A percentile compares a stretch with the other conserved stretches of the same genome.
phyloP scores from a whole-genome alignment of 331 rosid genomes.

The Phaseolus coccineus region DNA sequence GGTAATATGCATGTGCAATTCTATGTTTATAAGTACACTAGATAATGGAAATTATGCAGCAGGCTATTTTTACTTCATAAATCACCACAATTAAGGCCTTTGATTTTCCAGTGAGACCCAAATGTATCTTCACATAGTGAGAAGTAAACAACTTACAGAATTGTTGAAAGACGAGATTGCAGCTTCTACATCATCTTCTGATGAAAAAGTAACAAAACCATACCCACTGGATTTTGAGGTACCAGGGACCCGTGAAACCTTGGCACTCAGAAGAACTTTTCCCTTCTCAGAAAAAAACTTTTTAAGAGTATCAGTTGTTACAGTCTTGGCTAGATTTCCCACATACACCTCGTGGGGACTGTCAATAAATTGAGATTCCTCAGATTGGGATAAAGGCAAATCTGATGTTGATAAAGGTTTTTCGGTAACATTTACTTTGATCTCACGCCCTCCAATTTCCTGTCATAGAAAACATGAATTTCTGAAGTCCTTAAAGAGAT shows the following conservation, averaged over 20 bases:
- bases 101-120: background rate
- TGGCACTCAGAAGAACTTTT: slow-evolving; percentile 84
- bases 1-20: background rate
- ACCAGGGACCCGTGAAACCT: slow-evolving; percentile 93
- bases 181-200: slow-evolving; percentile 87
- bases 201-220: slow-evolving; percentile 86
- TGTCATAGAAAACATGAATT: slow-evolving; percentile 47
- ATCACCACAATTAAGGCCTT: background rate
- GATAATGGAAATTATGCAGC: background rate
- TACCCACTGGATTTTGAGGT: slow-evolving; percentile 88
- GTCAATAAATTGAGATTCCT: slow-evolving; percentile 77
- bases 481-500: slow-evolving; percentile 22
- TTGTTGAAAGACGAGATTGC: slow-evolving; percentile 84
- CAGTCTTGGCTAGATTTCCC: slow-evolving; percentile 86
- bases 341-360: slow-evolving; percentile 93
- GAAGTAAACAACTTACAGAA: slow-evolving; percentile 66
- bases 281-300: slow-evolving; percentile 78
- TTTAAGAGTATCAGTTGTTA: slow-evolving; percentile 72
- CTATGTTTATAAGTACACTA: background rate
- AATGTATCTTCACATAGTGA: background rate
- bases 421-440: slow-evolving; percentile 89
- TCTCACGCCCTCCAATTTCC: slow-evolving; percentile 84
- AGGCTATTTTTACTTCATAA: background rate
- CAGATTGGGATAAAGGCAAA: slow-evolving; percentile 59
- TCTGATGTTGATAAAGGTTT: slow-evolving; percentile 68